These are phyloP conservation scores for Chernovozyma aurita DNA, from an alignment of 1,139 yeast species.

Conservation along the genomic window DNA sequence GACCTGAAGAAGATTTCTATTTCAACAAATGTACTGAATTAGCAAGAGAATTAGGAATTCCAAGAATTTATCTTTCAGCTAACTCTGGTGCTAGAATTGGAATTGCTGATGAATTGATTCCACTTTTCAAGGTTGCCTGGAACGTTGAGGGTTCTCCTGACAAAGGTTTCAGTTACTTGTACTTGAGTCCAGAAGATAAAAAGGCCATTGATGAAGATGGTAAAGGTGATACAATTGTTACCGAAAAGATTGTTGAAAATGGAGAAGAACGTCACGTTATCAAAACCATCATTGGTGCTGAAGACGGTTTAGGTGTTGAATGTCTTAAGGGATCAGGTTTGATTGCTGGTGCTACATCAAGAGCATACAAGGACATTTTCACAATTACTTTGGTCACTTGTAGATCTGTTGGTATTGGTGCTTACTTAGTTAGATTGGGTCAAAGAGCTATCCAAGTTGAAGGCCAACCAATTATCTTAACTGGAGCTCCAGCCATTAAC, in stretches of 20 bases:
- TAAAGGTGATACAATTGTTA: slow-evolving; percentile 57
- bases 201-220: slow-evolving; percentile 56
- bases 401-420: slow-evolving; percentile 99
- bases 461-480: slow-evolving; percentile 96
- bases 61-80: slow-evolving; percentile 92
- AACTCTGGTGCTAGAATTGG: slow-evolving; percentile 99
- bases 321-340: slow-evolving; percentile 97
- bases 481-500: slow-evolving; percentile 99
- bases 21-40: slow-evolving; percentile 89
- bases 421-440: slow-evolving; percentile 93
- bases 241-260: slow-evolving; percentile 76
- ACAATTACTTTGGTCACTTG: slow-evolving; percentile 95
- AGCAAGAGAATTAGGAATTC: slow-evolving; percentile 87
- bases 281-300: slow-evolving; percentile 84
- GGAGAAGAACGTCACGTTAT: slow-evolving; percentile 83
- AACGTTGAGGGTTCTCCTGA: slow-evolving; percentile 68
- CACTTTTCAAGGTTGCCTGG: slow-evolving; percentile 91
- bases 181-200: slow-evolving; percentile 68
- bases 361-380: slow-evolving; percentile 95
- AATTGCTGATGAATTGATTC: slow-evolving; percentile 91
- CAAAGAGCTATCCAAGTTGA: slow-evolving; percentile 98
- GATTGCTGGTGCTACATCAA: slow-evolving; percentile 97
- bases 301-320: slow-evolving; percentile 97
- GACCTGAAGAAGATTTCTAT: slow-evolving; percentile 93
- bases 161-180: slow-evolving; percentile 88